phyloP scores from a whole-genome alignment of 169 alveolate genomes.

The Plasmodium reichenowi region DNA sequence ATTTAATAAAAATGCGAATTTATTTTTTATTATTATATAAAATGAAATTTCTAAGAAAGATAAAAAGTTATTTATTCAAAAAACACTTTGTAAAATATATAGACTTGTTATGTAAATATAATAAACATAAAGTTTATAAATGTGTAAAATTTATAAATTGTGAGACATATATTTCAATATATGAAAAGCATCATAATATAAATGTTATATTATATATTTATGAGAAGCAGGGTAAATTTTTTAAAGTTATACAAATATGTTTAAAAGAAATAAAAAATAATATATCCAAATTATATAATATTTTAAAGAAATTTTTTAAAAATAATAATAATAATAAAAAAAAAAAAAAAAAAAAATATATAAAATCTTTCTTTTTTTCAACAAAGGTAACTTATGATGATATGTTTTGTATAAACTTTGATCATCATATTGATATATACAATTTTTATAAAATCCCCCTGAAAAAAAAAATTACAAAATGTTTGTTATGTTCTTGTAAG shows the following conservation, averaged over 20 bases:
- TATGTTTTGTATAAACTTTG: conserved; percentile 19
- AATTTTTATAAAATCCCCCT: conserved; percentile 29
- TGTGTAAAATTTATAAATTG: conserved; percentile 11
- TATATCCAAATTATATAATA: conserved; percentile 7
- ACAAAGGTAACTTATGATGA: conserved; percentile 29
- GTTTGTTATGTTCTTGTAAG: no score
- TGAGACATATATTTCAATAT: background rate
- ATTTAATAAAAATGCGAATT: background rate
- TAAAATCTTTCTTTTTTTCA: background rate
- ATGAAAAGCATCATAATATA: conserved; percentile 1
- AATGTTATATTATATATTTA: conserved; percentile 31
- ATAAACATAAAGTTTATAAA: conserved; percentile 31
- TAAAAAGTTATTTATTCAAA: conserved; percentile 19
- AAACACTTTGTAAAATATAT: conserved; percentile 12
- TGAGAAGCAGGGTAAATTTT: conserved; percentile 30
- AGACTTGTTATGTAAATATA: conserved; percentile 8
- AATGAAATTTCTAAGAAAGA: conserved; percentile 7
- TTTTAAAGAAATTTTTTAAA: background rate
- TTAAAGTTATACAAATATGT: conserved; percentile 16
- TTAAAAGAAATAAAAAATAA: conserved; percentile 22
- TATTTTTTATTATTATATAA: conserved; percentile 28
- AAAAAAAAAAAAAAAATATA: no score
- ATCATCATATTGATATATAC: conserved; percentile 11
- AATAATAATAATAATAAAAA: background rate
- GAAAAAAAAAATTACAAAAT: conserved; percentile 7